Evolutionary conservation across 106 monocot species (phyloP), one percentile per base, ranked within the genome.

Genomic region (Acanthochlamys bracteata): DNA sequence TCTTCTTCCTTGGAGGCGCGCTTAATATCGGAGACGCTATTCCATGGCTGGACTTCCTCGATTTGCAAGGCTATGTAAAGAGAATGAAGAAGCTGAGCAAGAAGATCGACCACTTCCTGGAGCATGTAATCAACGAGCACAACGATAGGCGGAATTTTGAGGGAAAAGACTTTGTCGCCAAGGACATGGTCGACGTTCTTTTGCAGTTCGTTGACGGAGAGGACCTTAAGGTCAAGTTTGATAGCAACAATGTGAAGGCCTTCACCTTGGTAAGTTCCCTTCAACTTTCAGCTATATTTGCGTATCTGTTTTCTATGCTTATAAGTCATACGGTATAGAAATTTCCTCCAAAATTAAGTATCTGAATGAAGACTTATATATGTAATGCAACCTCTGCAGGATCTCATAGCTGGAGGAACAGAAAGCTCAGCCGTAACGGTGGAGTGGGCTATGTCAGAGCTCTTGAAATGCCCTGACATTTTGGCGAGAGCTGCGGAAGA

Each of bases 111-210:
- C 27, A 41, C 53, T 88, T 92, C 61, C 60, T 92, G 41, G 92
- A 92, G 52, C 74, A 75, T 54, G 82, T 92, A 11, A 22, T 92
- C 46, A 87, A 88, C 19, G 92, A 88, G 68, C 55, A 55, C 10
- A 20, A 55, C 20, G n/a, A 20, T 3, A 55, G 55, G 22, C 55
- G 55, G 55, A 19, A 2, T 10, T 20, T 10, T 3, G 55, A 55
- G 20, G 55, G 55, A 1, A 20, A 55, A 3, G 55, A 56, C 0
- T 86, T 82, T 33, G 71, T 66, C 11, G 54, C 76, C 0, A 69
- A 45, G 54, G 92, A 92, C 69, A 82, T 87, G 84, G 81, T 86
- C 17, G 86, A 87, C 26, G 83, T 87, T 16, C 65, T 87, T 51
- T 20, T 55, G 20, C n/a, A 55, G 55, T 22, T 55, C 20, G 55